Percentiles rank a stretch among this genome's conserved stretches.
Conservation (phyloP, 2,329 filamentous ascomycete species). For the Ceratocystis diversiconidia region DNA sequence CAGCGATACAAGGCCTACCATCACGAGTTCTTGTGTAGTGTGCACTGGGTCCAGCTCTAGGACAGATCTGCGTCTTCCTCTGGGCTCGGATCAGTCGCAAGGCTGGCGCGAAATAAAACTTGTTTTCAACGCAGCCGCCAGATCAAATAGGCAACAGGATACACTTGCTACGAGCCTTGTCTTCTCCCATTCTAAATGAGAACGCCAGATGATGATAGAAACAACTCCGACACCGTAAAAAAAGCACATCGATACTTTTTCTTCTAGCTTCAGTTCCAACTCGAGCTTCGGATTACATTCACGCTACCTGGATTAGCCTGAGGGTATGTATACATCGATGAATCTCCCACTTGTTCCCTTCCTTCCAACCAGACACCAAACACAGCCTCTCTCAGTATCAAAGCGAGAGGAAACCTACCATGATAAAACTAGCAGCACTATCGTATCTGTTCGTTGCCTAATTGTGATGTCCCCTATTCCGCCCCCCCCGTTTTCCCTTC, state of each 20-base stretch:
- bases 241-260: background rate
- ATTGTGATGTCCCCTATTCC: background rate
- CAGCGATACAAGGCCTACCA: too few relatives aligned
- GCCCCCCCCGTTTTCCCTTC: background rate
- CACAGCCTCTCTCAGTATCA: background rate
- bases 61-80: too few relatives aligned
- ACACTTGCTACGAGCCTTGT: background rate
- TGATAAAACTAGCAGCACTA: conserved; percentile 6
- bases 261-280: background rate
- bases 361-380: background rate
- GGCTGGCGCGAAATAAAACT: background rate
- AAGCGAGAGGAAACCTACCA: background rate
- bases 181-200: background rate
- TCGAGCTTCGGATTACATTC: background rate
- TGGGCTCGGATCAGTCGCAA: background rate
- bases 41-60: too few relatives aligned
- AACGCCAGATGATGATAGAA: background rate
- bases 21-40: too few relatives aligned
- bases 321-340: background rate
- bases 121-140: background rate
- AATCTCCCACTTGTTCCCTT: background rate
- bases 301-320: background rate
- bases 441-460: conserved; percentile 3
- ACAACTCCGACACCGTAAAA: background rate
- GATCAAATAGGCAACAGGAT: background rate